Percentiles rank a stretch among this genome's conserved stretches.
phyloP scores from a whole-genome alignment of 805 yeast genomes.

The Blastobotrys robertii region DNA sequence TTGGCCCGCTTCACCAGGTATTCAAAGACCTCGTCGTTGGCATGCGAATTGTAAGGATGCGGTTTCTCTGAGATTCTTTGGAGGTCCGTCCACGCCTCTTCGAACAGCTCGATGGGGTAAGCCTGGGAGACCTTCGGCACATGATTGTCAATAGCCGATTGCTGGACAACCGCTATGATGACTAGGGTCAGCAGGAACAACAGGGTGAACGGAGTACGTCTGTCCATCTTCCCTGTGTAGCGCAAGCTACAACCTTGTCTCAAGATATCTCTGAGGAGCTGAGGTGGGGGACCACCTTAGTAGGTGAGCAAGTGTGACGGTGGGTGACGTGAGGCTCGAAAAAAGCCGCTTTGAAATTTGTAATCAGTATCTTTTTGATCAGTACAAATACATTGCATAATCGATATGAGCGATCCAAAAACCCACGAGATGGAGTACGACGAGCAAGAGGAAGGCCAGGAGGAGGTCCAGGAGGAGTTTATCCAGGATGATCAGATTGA shows the following conservation, averaged over 20 bases:
- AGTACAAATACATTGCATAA: too few relatives aligned
- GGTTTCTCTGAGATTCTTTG: constrained; percentile 55
- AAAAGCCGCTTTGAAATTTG: too few relatives aligned
- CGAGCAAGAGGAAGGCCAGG: constrained; percentile 27
- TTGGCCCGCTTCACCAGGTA: constrained; percentile 42
- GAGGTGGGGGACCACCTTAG: too few relatives aligned
- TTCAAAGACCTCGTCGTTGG: constrained; percentile 68
- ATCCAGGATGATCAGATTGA: constrained; percentile 21
- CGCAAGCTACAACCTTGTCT: too few relatives aligned
- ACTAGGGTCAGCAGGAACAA: constrained; percentile 10
- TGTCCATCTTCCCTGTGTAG: constrained; percentile 1
- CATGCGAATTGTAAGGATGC: constrained; percentile 74
- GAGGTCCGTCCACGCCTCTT: constrained; percentile 56
- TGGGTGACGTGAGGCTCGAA: too few relatives aligned
- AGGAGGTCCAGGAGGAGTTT: constrained; percentile 29
- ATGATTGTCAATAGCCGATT: neutral
- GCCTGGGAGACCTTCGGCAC: neutral
- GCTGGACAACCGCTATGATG: constrained; percentile 2
- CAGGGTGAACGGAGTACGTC: constrained; percentile 15
- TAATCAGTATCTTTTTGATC: too few relatives aligned
- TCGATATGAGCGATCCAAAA: too few relatives aligned
- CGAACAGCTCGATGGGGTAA: constrained; percentile 7
- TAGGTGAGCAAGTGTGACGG: too few relatives aligned
- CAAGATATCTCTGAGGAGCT: too few relatives aligned
- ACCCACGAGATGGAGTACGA: too few relatives aligned